phyloP scores from a whole-genome alignment of 2,329 filamentous ascomycete species.

The Colletotrichum sp. region DNA sequence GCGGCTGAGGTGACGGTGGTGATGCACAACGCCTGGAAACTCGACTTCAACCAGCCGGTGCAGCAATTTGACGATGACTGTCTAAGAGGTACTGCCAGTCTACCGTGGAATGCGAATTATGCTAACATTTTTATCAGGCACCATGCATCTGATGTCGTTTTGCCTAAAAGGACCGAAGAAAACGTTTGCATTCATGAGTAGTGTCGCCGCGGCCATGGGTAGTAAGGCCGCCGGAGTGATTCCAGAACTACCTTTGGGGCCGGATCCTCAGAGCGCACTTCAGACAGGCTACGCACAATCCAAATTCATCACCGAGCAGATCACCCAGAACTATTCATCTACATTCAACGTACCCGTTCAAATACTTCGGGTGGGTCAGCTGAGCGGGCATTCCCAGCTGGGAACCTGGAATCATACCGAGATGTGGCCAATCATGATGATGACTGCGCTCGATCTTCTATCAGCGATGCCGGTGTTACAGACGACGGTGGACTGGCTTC shows the following conservation, averaged over 20 bases:
- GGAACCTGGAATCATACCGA: slow-evolving; percentile 6
- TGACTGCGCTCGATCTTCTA: neutral
- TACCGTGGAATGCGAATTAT: fast-evolving
- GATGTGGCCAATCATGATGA: slow-evolving; percentile 16
- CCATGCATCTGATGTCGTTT: neutral
- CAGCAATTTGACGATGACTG: slow-evolving; percentile 7
- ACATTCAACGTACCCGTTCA: neutral
- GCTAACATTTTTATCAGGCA: neutral
- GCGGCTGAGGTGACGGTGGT: neutral
- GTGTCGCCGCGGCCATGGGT: slow-evolving; percentile 11
- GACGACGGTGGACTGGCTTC: slow-evolving; percentile 6
- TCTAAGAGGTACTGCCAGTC: neutral
- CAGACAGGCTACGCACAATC: slow-evolving; percentile 9
- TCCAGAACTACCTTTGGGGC: neutral
- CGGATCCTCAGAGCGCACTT: neutral
- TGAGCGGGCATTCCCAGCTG: neutral
- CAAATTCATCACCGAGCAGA: slow-evolving; percentile 5
- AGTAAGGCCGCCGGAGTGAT: neutral
- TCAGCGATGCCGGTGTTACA: neutral
- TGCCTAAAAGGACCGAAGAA: neutral
- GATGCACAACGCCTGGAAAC: slow-evolving; percentile 14
- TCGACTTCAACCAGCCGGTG: slow-evolving; percentile 12
- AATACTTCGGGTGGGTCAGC: neutral
- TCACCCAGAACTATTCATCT: neutral
- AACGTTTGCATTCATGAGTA: slow-evolving; percentile 8